Evolutionary conservation across 345 rosid species (phyloP).

Genomic region (Carallia pectinifolia): DNA sequence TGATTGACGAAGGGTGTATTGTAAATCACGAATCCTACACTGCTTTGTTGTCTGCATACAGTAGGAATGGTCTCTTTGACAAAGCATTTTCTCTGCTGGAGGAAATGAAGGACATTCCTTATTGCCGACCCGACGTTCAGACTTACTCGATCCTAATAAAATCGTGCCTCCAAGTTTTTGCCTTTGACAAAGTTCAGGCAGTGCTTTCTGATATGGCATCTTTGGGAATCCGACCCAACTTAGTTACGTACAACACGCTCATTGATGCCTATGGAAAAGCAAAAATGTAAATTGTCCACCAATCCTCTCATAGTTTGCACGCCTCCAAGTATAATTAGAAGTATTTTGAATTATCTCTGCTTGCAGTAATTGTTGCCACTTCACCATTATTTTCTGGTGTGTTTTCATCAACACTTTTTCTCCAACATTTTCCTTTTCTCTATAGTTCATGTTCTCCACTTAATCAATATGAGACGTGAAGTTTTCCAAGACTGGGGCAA

Average conservation of each 20-base stretch:
- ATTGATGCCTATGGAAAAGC: constrained; percentile 87
- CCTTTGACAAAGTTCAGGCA: constrained; percentile 51
- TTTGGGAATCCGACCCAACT: constrained; percentile 67
- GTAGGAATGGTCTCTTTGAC: constrained; percentile 71
- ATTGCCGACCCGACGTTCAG: constrained; percentile 80
- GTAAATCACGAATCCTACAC: constrained; percentile 69
- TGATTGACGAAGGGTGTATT: constrained; percentile 73
- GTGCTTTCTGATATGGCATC: constrained; percentile 75
- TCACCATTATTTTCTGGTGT: neutral
- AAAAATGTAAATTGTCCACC: constrained; percentile 48
- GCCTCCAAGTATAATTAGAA: constrained; percentile 4
- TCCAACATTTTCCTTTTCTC: neutral
- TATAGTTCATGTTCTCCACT: neutral
- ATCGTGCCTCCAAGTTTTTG: constrained; percentile 78
- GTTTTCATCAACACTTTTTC: neutral
- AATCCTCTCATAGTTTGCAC: constrained; percentile 2
- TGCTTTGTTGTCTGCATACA: constrained; percentile 72
- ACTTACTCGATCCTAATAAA: constrained; percentile 91
- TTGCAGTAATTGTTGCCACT: neutral
- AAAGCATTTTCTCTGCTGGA: constrained; percentile 64
- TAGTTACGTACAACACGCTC: constrained; percentile 78
- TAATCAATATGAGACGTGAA: neutral
- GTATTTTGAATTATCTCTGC: neutral
- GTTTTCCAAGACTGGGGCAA: constrained; percentile 14
- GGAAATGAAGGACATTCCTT: constrained; percentile 65